Evolutionary conservation across 495 filamentous ascomycete genomes (phyloP).

Genomic region (Apiosordaria backusii): DNA sequence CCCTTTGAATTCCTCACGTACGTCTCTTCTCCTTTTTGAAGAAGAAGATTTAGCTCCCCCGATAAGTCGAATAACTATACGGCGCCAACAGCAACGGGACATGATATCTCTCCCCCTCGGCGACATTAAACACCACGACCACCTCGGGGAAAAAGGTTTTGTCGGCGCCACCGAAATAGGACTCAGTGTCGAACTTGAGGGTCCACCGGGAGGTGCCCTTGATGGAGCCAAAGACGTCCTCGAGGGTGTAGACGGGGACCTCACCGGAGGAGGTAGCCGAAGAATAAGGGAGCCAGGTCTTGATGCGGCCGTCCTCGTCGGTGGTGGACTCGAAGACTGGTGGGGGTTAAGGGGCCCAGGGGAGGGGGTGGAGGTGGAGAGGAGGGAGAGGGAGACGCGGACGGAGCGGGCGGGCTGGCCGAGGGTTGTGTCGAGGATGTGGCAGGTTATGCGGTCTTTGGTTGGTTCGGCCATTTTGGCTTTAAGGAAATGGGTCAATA

Average conservation of each 20-base stretch:
- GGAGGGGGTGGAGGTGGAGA: constrained; percentile 54
- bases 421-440: constrained; percentile 58
- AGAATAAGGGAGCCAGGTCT: constrained; percentile 62
- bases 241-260: constrained; percentile 51
- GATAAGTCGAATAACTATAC: constrained; percentile 90
- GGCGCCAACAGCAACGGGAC: constrained; percentile 86
- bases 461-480: neutral
- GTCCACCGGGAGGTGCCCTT: constrained; percentile 54
- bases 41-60: constrained; percentile 56
- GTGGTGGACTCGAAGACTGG: constrained; percentile 61
- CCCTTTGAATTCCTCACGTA: neutral
- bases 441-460: constrained; percentile 56
- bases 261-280: constrained; percentile 42
- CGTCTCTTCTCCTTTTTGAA: neutral
- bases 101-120: constrained; percentile 78
- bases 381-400: constrained; percentile 70
- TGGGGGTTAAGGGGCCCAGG: constrained; percentile 31
- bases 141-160: constrained; percentile 90
- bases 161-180: constrained; percentile 68
- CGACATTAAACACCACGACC: constrained; percentile 77
- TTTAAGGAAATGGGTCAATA: neutral
- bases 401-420: constrained; percentile 71
- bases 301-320: constrained; percentile 82
- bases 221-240: constrained; percentile 44
- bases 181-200: constrained; percentile 71